Base-by-base conservation (phyloP, 2,329 filamentous ascomycete genomes). In the Amylocarpus encephaloides region DNA sequence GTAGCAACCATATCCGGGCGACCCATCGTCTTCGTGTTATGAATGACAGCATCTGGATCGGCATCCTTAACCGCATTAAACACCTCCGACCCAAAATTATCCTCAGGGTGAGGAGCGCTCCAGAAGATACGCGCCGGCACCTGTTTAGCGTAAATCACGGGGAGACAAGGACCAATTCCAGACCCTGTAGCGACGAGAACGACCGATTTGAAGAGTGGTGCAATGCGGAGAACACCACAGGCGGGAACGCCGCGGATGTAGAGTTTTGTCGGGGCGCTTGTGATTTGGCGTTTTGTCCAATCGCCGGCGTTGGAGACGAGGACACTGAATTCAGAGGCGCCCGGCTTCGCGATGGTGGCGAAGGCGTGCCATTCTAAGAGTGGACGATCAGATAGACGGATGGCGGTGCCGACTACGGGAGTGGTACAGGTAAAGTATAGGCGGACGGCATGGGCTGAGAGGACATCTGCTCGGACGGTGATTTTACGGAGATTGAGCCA, bases 361-460 rank as follows among this genome's bases (percentile, higher is more conserved):
- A 91, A 91, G 0, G 82, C 79, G 68, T 91, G 86, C 75, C 84
- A 88, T 67, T 91, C 86, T 7, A 75, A 68, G 34, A 88, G 71
- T 0, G 85, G 85, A 6, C 74, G 72, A 47, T 76, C 75, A 2
- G 84, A 78, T 18, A 89, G 68, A 36, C 83, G 79, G 47, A 80
- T 71, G 40, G 74, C 76, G 50, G 76, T 74, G 54, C 79, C 75
- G 50, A 76, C 73, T 46, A 76, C 73, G 7, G 81, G 79, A 19
- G 77, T 73, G 16, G 77, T 75, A 67, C 86, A 82, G 62, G 75
- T 71, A 61, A 90, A 86, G 63, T 85, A 79, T 16, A 93, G 76
- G 36, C 83, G 79, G 29, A 88, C 71, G 35, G 86, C 87, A 68
- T 91, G 87, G 19, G 75, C 66, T 0, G 87, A 92, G 15, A 93